Evolutionary conservation across 352 stramenopile species (phyloP).

Genomic region (Pythium sukuiense): DNA sequence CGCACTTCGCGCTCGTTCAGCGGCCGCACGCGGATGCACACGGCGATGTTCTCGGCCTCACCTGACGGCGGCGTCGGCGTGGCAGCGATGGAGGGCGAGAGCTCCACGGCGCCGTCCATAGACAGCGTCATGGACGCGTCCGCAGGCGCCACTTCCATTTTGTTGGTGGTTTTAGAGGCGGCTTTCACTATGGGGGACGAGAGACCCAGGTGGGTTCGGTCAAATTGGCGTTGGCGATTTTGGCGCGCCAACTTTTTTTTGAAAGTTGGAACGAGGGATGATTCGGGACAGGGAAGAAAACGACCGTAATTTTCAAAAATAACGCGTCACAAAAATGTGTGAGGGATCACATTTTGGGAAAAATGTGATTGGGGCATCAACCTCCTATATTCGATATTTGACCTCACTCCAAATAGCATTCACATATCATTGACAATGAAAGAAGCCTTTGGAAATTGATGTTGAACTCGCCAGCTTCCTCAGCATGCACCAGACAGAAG

Average conservation of each 20-base stretch:
- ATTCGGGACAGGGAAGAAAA: background rate
- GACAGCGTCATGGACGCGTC: constrained; percentile 1
- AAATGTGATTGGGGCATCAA: too few species aligned
- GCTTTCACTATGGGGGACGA: background rate
- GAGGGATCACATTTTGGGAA: too few species aligned
- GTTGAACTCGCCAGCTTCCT: too few species aligned
- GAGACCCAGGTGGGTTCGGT: background rate
- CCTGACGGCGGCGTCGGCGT: background rate
- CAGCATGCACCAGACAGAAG: too few species aligned
- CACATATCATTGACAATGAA: too few species aligned
- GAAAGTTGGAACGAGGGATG: constrained; percentile 7
- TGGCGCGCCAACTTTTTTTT: constrained; percentile 24
- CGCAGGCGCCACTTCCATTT: constrained; percentile 1
- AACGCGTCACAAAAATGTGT: background rate
- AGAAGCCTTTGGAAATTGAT: too few species aligned
- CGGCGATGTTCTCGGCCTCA: constrained; percentile 71
- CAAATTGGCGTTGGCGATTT: constrained; percentile 9
- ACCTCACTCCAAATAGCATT: too few species aligned
- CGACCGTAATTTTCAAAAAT: background rate
- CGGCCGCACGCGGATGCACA: constrained; percentile 81
- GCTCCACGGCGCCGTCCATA: background rate
- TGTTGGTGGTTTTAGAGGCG: constrained; percentile 1
- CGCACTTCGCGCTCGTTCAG: constrained; percentile 71
- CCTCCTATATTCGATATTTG: too few species aligned
- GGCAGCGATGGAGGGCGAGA: background rate